phyloP scores from a whole-genome alignment of 78 protist genomes.

The Dictyostelium purpureum region DNA sequence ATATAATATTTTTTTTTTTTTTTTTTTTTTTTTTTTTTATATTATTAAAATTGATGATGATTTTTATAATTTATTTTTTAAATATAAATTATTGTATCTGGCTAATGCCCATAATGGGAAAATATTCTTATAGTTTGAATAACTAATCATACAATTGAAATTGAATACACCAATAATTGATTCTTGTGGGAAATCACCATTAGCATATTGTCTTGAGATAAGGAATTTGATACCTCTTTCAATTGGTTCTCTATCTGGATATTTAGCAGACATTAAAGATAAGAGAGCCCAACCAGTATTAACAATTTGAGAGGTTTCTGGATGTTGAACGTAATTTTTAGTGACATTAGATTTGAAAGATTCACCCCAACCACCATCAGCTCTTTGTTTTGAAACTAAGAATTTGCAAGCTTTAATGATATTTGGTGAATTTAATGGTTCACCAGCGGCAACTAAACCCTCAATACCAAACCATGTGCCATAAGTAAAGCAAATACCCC shows the following conservation, averaged over 20 bases:
- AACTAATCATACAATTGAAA: slow-evolving; percentile 93
- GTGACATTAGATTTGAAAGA: slow-evolving; percentile 83
- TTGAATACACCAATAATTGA: slow-evolving; percentile 95
- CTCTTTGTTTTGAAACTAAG: slow-evolving; percentile 84
- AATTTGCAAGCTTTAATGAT: slow-evolving; percentile 83
- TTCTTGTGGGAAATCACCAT: slow-evolving; percentile 95
- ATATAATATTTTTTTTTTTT: background rate
- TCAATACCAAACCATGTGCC: slow-evolving; percentile 95
- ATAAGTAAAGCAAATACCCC: slow-evolving; percentile 96
- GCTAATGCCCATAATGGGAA: slow-evolving; percentile 97
- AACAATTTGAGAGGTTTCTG: slow-evolving; percentile 82
- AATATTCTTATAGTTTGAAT: slow-evolving; percentile 90
- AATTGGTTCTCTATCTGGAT: slow-evolving; percentile 72
- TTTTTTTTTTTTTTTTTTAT: background rate
- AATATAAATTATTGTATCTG: slow-evolving; percentile 70
- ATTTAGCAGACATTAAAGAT: slow-evolving; percentile 86
- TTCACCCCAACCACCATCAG: slow-evolving; percentile 96
- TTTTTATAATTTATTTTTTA: slow-evolving; percentile 11
- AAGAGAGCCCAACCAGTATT: slow-evolving; percentile 96
- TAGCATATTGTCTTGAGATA: slow-evolving; percentile 57
- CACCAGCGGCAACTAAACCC: slow-evolving; percentile 83
- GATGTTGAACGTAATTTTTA: slow-evolving; percentile 71
- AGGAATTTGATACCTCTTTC: slow-evolving; percentile 65
- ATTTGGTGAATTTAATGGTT: slow-evolving; percentile 29
- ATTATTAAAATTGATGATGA: background rate